phyloP scores from a whole-genome alignment of 2,329 filamentous ascomycete species.

The Zymoseptoria tritici region DNA sequence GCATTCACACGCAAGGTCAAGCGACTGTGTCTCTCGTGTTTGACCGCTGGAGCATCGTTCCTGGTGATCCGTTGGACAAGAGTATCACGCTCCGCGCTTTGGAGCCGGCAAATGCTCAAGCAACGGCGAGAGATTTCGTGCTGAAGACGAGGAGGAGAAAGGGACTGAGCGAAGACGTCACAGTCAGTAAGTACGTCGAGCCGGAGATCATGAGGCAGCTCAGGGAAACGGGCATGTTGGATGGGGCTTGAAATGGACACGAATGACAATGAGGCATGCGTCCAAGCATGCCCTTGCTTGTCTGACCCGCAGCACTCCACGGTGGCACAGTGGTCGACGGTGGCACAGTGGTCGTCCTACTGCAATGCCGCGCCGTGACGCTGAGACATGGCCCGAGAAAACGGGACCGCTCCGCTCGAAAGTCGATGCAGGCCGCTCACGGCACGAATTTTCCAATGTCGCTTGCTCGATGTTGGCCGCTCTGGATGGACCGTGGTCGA shows the following conservation, averaged over 20 bases:
- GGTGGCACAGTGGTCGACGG: background rate
- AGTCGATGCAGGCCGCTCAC: background rate
- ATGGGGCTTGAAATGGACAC: slow-evolving; percentile 9
- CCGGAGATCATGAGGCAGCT: slow-evolving; percentile 84
- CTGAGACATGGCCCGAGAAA: background rate
- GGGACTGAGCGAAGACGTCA: slow-evolving; percentile 90
- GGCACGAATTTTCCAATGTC: background rate
- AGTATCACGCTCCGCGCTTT: slow-evolving; percentile 74
- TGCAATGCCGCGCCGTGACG: background rate
- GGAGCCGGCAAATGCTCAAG: slow-evolving; percentile 80
- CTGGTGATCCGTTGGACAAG: slow-evolving; percentile 87
- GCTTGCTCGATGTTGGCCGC: background rate
- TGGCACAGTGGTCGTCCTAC: background rate
- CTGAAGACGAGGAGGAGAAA: slow-evolving; percentile 91
- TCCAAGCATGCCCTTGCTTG: background rate
- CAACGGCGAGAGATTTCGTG: slow-evolving; percentile 90
- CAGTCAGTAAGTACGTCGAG: slow-evolving; percentile 92
- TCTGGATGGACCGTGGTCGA: background rate
- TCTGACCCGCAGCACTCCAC: background rate
- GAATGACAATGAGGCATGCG: background rate
- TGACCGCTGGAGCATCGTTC: slow-evolving; percentile 92
- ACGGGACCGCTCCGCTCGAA: background rate
- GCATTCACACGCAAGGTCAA: slow-evolving; percentile 91
- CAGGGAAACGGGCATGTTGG: slow-evolving; percentile 77
- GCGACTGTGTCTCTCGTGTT: slow-evolving; percentile 88